These are phyloP conservation scores for Suillus tomentosus DNA, from an alignment of 768 basidiomycete genomes.

Conservation along the genomic window DNA sequence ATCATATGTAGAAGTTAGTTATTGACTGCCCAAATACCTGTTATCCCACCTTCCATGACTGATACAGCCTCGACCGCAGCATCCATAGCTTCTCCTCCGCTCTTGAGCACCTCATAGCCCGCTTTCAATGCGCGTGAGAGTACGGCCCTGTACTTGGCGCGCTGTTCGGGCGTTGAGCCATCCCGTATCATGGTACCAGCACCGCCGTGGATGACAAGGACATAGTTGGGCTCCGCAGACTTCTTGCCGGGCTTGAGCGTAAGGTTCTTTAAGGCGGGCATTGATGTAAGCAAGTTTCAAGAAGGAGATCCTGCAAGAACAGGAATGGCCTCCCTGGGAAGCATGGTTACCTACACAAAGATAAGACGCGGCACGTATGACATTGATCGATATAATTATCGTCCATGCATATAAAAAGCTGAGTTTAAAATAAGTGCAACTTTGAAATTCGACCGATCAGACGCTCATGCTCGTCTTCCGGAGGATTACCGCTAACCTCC, in stretches of 20 bases:
- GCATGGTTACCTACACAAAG: neutral
- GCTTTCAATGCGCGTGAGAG: constrained; percentile 57
- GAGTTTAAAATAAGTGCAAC: too few relatives aligned
- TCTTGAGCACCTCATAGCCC: constrained; percentile 61
- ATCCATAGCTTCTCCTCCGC: constrained; percentile 82
- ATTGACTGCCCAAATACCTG: neutral
- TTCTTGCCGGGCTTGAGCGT: constrained; percentile 13
- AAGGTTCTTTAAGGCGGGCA: constrained; percentile 4
- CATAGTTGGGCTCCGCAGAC: constrained; percentile 24
- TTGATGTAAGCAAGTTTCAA: neutral
- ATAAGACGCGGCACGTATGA: neutral
- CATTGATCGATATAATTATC: too few relatives aligned
- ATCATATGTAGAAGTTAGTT: constrained; percentile 1
- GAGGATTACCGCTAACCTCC: too few relatives aligned
- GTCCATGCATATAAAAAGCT: too few relatives aligned
- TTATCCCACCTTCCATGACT: constrained; percentile 62
- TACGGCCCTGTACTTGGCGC: constrained; percentile 55
- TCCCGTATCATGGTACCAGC: constrained; percentile 68
- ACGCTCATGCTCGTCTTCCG: too few relatives aligned
- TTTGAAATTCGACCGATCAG: too few relatives aligned
- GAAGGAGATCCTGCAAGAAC: neutral
- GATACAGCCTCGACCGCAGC: constrained; percentile 76
- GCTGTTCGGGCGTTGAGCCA: constrained; percentile 60
- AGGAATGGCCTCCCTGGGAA: neutral
- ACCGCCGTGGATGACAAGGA: constrained; percentile 79